phyloP scores from a whole-genome alignment of 208 protist species.

The Acanthamoeba lenticulata region DNA sequence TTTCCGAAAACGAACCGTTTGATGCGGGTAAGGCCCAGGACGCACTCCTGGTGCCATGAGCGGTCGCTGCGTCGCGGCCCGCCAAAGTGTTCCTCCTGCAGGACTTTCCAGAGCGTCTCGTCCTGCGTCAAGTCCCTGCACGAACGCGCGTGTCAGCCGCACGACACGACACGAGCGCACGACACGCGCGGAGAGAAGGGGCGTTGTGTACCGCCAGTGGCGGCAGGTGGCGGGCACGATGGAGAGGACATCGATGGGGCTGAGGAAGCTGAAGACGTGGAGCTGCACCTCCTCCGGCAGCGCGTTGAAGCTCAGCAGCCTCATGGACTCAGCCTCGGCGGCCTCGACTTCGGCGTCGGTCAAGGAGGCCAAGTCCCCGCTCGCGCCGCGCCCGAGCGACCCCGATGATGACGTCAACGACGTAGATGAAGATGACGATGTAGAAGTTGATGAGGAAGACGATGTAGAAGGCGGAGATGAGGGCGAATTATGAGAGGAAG shows the following conservation, averaged over 20 bases:
- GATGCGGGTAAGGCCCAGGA: neutral
- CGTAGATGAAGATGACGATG: neutral
- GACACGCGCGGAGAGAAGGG: neutral
- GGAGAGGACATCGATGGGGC: neutral
- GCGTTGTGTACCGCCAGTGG: neutral
- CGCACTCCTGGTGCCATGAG: neutral
- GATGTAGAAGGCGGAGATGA: neutral
- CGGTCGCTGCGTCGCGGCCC: conserved; percentile 1
- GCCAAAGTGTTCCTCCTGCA: conserved; percentile 7
- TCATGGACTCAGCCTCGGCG: too few relatives aligned
- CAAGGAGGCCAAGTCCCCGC: too few relatives aligned
- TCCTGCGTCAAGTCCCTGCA: conserved; percentile 15
- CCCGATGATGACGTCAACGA: neutral
- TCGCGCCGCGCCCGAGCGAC: neutral
- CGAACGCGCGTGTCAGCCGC: neutral
- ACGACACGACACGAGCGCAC: neutral
- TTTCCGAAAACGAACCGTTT: neutral
- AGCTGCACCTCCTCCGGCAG: conserved; percentile 9
- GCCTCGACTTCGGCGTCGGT: neutral
- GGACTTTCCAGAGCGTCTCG: conserved; percentile 1
- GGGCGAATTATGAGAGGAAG: neutral
- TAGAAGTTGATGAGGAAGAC: neutral
- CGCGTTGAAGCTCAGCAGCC: neutral
- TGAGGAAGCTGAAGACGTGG: conserved; percentile 12
- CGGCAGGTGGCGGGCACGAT: conserved; percentile 2